Evolutionary conservation across 306 rosid species (phyloP).

Genomic region (Fagus sylvatica): DNA sequence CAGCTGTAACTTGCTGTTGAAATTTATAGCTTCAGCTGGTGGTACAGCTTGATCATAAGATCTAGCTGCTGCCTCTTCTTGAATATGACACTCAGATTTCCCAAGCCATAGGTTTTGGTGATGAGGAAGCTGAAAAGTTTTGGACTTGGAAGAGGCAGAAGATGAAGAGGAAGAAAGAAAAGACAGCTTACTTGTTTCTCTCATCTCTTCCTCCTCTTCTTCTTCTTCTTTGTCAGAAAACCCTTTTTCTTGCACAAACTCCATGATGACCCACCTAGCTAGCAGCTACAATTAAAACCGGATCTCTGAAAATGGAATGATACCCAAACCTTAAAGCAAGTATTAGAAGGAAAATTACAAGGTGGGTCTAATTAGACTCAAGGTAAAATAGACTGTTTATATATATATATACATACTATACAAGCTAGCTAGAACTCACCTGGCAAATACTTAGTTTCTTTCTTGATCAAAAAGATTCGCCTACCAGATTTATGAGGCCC

Average conservation of each 20-base stretch:
- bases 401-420: neutral
- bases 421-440: conserved; percentile 15
- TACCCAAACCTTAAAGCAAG: neutral
- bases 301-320: conserved; percentile 23
- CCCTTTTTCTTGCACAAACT: conserved; percentile 50
- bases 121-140: conserved; percentile 1
- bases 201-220: conserved; percentile 39
- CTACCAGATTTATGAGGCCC: conserved; percentile 42
- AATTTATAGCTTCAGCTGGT: conserved; percentile 33
- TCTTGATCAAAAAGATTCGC: conserved; percentile 19
- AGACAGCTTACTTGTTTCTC: conserved; percentile 31
- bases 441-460: neutral
- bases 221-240: conserved; percentile 46
- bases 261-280: conserved; percentile 39
- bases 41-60: conserved; percentile 26
- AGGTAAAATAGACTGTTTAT: neutral
- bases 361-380: neutral
- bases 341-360: neutral
- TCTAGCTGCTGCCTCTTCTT: neutral
- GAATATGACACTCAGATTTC: neutral
- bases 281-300: neutral
- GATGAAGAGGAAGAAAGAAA: conserved; percentile 29
- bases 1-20: conserved; percentile 31
- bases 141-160: conserved; percentile 34
- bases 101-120: conserved; percentile 30